Conservation (phyloP, 2,329 filamentous ascomycete genomes). For the Pseudogymnoascus sp. region DNA sequence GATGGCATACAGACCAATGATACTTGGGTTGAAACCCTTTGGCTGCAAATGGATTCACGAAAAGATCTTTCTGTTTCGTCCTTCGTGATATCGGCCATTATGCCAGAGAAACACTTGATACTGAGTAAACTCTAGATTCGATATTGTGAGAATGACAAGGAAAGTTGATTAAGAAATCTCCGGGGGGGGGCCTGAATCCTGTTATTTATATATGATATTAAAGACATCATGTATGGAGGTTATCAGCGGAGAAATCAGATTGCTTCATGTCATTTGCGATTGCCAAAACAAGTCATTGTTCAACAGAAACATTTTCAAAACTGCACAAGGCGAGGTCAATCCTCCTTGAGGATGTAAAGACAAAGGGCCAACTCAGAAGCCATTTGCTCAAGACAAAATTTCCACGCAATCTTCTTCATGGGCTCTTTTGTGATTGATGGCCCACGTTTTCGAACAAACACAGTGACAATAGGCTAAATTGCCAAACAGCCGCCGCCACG, state of each 20-base stretch:
- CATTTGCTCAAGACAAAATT: not conserved
- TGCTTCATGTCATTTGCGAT: not conserved
- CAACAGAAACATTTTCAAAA: not conserved
- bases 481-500: not conserved
- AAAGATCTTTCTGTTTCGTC: not conserved
- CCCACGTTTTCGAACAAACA: not conserved
- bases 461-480: not conserved
- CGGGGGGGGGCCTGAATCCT: not conserved
- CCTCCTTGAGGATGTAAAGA: not conserved
- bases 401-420: not conserved
- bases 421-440: not conserved
- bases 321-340: not conserved
- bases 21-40: slow-evolving; percentile 25
- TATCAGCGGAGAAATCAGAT: not conserved
- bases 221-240: not conserved
- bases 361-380: not conserved
- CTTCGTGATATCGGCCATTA: not conserved
- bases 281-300: not conserved
- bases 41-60: not conserved
- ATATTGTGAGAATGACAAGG: not conserved
- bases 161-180: not conserved
- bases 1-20: slow-evolving; percentile 48
- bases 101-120: not conserved
- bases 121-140: not conserved
- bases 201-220: not conserved